Percentiles rank a stretch among this genome's conserved stretches.
phyloP scores from a whole-genome alignment of 495 filamentous ascomycete species.

The Neurospora sp. region DNA sequence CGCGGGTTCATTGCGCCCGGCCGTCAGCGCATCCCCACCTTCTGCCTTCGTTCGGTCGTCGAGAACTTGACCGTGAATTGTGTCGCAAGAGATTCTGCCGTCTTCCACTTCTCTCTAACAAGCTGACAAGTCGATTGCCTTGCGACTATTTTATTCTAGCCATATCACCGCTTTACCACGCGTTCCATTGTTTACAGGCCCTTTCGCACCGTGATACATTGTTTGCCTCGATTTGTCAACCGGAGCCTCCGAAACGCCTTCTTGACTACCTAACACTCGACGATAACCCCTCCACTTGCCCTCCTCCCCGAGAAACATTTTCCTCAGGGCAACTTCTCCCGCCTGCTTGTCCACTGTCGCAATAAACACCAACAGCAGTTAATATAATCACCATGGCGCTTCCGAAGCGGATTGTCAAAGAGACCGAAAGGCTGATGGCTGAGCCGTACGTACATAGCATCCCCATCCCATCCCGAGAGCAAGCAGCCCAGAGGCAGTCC shows the following conservation, averaged over 20 bases:
- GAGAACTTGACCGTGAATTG: neutral
- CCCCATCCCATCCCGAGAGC: neutral
- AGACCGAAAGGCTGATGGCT: slow-evolving; percentile 93
- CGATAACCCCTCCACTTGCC: neutral
- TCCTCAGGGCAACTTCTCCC: neutral
- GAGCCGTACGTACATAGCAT: slow-evolving; percentile 63
- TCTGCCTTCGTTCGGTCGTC: neutral
- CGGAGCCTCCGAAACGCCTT: neutral
- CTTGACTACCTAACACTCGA: neutral
- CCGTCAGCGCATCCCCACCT: neutral
- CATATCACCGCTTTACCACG: neutral
- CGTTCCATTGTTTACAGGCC: neutral
- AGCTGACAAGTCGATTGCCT: neutral
- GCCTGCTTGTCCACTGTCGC: neutral
- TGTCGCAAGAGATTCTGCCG: neutral
- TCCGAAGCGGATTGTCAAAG: slow-evolving; percentile 95
- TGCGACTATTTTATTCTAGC: neutral
- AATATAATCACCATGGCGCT: slow-evolving; percentile 49
- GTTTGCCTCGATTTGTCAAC: neutral
- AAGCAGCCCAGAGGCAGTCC: slow-evolving; percentile 3
- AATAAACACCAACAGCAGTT: neutral
- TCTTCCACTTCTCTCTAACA: neutral
- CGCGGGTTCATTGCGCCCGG: neutral
- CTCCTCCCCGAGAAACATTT: neutral
- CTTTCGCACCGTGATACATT: neutral